Conservation (phyloP, 192 early-diverging fungal genomes). For the Geosiphon pyriformis region DNA sequence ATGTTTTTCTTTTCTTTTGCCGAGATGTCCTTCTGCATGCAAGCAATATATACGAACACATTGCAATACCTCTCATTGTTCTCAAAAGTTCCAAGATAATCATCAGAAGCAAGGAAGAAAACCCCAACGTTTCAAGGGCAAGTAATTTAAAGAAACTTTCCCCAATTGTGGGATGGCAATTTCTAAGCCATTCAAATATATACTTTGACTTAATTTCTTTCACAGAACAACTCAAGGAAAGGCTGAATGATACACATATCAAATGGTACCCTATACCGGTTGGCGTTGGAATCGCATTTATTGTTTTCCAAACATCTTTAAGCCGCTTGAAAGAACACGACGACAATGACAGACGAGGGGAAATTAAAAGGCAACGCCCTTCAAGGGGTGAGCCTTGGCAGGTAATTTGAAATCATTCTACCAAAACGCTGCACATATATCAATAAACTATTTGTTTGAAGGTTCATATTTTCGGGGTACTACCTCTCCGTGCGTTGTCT, state of each 20-base stretch:
- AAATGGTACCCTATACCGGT: conserved; percentile 73
- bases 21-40: too few relatives aligned
- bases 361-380: conserved; percentile 19
- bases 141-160: too few relatives aligned
- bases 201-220: too few relatives aligned
- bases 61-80: too few relatives aligned
- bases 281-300: conserved; percentile 66
- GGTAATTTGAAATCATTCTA: conserved; percentile 32
- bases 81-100: too few relatives aligned
- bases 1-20: too few relatives aligned
- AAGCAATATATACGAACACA: too few relatives aligned
- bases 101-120: too few relatives aligned
- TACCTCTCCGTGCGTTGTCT: conserved; percentile 88
- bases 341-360: conserved; percentile 35
- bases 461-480: conserved; percentile 78
- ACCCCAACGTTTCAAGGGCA: too few relatives aligned
- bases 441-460: conserved; percentile 22
- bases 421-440: background rate
- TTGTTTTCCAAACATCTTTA: conserved; percentile 55
- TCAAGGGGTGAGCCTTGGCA: conserved; percentile 82
- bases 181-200: too few relatives aligned
- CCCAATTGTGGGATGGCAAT: too few relatives aligned
- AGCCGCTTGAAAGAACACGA: conserved; percentile 32
- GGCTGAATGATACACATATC: conserved; percentile 46
- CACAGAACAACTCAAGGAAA: conserved; percentile 32